Evolutionary conservation across 1,284 basidiomycete genomes (phyloP), one percentile per base, ranked within the genome.

Genomic region (Moniliophthora roreri): DNA sequence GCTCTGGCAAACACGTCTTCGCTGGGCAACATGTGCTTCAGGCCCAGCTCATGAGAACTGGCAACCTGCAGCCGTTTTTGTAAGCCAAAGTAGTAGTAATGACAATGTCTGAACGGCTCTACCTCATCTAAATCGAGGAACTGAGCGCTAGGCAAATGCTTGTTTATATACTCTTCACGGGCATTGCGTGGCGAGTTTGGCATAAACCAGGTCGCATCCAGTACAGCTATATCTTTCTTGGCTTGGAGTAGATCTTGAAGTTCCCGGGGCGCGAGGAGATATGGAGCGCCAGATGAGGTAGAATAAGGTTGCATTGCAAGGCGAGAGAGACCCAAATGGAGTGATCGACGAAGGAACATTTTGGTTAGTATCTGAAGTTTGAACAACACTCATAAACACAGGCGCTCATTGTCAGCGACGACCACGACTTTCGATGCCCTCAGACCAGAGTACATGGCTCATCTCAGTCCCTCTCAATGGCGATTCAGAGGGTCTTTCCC

Each of bases 1-100:
- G 91, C 87, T 52, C 81, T 73, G 15, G 87, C 86, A 69, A 98
- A 98, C n/a, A 75, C 71, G 38, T 80, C 75, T 26, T 74, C 75
- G 16, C 77, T 71, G 3, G 96, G 96, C 81, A 98, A 87, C 95
- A 98, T 98, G 72, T 98, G 95, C 62, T 89, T 90, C 16, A 98
- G 75, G 11, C 88, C 89, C 4, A 94, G 76, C 63, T 85, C 76
- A 64, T 88, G 79, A 8, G 79, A 66, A 55, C 80, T 83, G 1
- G 89, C 84, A 20, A 91, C 87, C 54, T 56, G 4, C 5, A n/a
- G 10, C 18, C 10, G 23, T 15, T 38, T 32, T 5, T 15, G 20
- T 3, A 40, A 21, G 4, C 41, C 24, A 37, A 34, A 16, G 28
- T 21, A n/a, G n/a, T n/a, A n/a, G 20, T n/a, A 15, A 15, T 9